A percentile compares a stretch with the other conserved stretches of the same genome.
Evolutionary conservation across 495 filamentous ascomycete genomes (phyloP).

Genomic region (Xylaria curta): DNA sequence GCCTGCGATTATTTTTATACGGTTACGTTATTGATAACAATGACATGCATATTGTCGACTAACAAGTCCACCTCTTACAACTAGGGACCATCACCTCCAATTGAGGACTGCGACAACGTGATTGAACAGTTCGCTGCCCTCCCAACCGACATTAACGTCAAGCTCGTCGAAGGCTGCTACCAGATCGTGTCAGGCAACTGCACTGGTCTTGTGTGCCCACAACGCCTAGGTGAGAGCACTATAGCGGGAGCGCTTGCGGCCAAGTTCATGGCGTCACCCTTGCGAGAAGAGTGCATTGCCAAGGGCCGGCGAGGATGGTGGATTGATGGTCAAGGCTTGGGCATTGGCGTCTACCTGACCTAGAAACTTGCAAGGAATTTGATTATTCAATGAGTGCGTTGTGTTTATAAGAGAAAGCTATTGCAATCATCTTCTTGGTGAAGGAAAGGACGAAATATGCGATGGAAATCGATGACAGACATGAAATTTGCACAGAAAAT

Average conservation of each 20-base stretch:
- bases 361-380: neutral
- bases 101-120: slow-evolving; percentile 36
- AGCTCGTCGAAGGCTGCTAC: slow-evolving; percentile 38
- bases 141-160: slow-evolving; percentile 33
- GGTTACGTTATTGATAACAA: neutral
- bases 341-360: slow-evolving; percentile 38
- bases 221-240: slow-evolving; percentile 31
- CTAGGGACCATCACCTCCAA: slow-evolving; percentile 36
- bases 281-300: slow-evolving; percentile 38
- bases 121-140: slow-evolving; percentile 34
- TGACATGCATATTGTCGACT: neutral
- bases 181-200: slow-evolving; percentile 36
- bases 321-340: slow-evolving; percentile 31
- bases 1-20: no score
- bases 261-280: slow-evolving; percentile 34
- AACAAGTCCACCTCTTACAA: neutral
- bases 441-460: slow-evolving; percentile 1
- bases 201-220: slow-evolving; percentile 39
- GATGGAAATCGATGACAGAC: neutral
- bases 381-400: neutral
- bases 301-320: slow-evolving; percentile 42
- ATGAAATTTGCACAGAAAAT: slow-evolving; percentile 3
- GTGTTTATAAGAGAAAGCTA: neutral
- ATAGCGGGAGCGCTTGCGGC: slow-evolving; percentile 36
- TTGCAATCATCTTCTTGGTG: slow-evolving; percentile 11